phyloP scores from a whole-genome alignment of 164 flowering plant genomes.

The Magnolia sinica region DNA sequence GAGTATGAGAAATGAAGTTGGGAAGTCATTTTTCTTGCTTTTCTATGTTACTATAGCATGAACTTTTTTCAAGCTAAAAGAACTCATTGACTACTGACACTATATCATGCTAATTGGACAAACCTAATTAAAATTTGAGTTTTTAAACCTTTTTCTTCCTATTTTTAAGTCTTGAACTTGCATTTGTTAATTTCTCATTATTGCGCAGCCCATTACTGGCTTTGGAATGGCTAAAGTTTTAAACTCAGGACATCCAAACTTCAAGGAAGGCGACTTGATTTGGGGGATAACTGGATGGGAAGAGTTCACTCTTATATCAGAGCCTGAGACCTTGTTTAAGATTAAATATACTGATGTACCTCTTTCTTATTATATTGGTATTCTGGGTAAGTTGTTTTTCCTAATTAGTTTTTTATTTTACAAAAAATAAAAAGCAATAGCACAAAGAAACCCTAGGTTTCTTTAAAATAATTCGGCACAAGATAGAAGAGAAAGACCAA shows the following conservation, averaged over 20 bases:
- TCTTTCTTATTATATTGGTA: constrained; percentile 41
- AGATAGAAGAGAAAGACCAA: too few relatives aligned
- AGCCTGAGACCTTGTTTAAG: constrained; percentile 20
- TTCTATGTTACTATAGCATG: too few relatives aligned
- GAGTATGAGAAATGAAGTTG: too few relatives aligned
- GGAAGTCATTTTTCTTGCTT: too few relatives aligned
- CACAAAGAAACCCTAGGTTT: too few relatives aligned
- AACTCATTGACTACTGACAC: too few relatives aligned
- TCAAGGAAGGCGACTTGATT: constrained; percentile 47
- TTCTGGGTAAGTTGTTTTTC: constrained; percentile 23
- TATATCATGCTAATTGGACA: background rate
- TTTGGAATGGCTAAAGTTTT: constrained; percentile 40
- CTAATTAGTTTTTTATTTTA: too few relatives aligned
- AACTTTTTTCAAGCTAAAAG: too few relatives aligned
- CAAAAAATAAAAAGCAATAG: too few relatives aligned
- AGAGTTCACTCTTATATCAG: constrained; percentile 34
- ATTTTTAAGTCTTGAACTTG: background rate
- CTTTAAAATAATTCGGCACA: too few relatives aligned
- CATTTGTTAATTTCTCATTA: background rate
- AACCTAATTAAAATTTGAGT: background rate
- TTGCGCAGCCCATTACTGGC: constrained; percentile 15
- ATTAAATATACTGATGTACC: constrained; percentile 49
- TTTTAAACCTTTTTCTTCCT: background rate
- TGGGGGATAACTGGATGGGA: constrained; percentile 64
- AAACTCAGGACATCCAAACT: constrained; percentile 39